A percentile compares a stretch with the other conserved stretches of the same genome.
phyloP scores from a whole-genome alignment of 208 protist species.

The Crithidia thermophila region DNA sequence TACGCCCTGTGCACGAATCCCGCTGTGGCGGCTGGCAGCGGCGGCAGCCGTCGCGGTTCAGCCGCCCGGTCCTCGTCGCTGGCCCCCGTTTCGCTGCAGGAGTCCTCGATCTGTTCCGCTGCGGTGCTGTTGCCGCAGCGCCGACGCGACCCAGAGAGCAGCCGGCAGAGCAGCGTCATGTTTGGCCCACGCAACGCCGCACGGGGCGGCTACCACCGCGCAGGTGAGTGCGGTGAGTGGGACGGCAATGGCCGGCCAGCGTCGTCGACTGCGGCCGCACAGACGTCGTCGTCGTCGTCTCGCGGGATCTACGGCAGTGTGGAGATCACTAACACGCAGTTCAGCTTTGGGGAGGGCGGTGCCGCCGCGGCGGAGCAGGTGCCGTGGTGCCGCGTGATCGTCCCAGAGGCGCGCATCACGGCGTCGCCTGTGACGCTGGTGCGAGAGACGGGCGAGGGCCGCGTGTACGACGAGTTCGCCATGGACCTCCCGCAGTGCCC shows the following conservation, averaged over 20 bases:
- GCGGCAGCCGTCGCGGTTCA: neutral
- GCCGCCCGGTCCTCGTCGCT: neutral
- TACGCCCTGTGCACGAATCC: slow-evolving; percentile 8
- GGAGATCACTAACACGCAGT: slow-evolving; percentile 11
- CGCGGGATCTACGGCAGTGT: slow-evolving; percentile 9
- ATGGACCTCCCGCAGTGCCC: slow-evolving; percentile 19
- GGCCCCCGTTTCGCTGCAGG: neutral
- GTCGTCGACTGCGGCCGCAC: neutral
- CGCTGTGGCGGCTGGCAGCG: neutral
- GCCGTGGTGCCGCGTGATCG: slow-evolving; percentile 18
- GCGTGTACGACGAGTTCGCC: slow-evolving; percentile 13
- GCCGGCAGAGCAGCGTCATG: slow-evolving; percentile 1
- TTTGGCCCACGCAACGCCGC: neutral
- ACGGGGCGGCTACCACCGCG: slow-evolving; percentile 1
- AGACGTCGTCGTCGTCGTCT: too few relatives aligned
- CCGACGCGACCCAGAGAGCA: neutral
- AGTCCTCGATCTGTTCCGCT: neutral
- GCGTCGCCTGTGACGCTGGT: slow-evolving; percentile 1
- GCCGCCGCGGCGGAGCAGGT: neutral
- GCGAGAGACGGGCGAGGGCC: neutral
- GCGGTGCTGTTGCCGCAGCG: too few relatives aligned
- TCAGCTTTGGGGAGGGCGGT: neutral
- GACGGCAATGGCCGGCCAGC: too few relatives aligned
- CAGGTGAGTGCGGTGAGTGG: neutral
- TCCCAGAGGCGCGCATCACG: slow-evolving; percentile 18